Evolutionary conservation across 345 rosid species (phyloP), one percentile per base, ranked within the genome.

Genomic region (Toxicodendron radicans): DNA sequence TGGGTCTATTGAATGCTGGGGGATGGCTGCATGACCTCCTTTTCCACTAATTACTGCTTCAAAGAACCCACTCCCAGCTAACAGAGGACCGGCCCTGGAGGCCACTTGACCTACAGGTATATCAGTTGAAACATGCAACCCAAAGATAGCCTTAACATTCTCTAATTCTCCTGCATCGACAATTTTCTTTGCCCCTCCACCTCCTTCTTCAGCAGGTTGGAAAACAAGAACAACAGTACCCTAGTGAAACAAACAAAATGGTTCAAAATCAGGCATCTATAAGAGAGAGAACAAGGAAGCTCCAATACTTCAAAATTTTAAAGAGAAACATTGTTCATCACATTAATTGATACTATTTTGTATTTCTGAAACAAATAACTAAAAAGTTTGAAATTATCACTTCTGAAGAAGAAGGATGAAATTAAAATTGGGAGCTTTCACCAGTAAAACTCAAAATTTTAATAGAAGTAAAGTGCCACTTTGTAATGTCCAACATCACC

Each of bases 171-270:
- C 97, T 1, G 85, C 83, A 41, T 87, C 89, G 12, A 90, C 66
- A 72, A 95, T 85, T 68, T 71, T 79, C 76, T 85, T 84, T 7
- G 98, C 99, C 43, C 99, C 99, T 23, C 89, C 97, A 38, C 90
- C 90, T 65, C 96, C 94, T 89, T 95, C 99, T 82, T 95, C 98
- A 27, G 92, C 98, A 33, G 98, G 99, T 84, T 95, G 99, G 58
- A 95, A 95, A 43, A 95, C 82, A 18, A 93, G 88, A 71, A 87
- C 83, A 49, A 91, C 85, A 3, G 98, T 95, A 27, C 99, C 98
- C 99, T 95, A 81, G 51, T 75, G 43, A 52, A 71, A 60, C 21
- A 52, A 64, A 65, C 4, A 10, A 74, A 74, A 65, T 10, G 17
- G 5, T 53, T 70, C 14, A 7, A 35, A 51, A 59, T 79, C 30